Evolutionary conservation across 768 basidiomycete genomes (phyloP), one percentile per base, ranked within the genome.

Genomic region (Macrolepiota dolichaula): DNA sequence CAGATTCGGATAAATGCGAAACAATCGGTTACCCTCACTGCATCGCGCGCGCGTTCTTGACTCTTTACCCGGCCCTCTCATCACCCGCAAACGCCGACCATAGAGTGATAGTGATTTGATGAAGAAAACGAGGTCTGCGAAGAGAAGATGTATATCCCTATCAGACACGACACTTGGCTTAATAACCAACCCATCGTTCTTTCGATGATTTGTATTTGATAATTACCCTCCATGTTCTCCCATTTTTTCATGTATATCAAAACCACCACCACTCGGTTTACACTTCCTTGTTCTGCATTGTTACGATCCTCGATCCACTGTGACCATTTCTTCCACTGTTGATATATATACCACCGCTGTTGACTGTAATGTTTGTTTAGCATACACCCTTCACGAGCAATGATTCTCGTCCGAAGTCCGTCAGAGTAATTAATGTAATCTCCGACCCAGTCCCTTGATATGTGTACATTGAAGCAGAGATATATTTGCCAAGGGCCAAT

Each of bases 1-100:
- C 56, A 49, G 47, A 50, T 57, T 57, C 32, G 56, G 56, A 37
- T 57, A 13, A 57, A 22, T 19, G 17, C 19, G n/a, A 44, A 37
- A 32, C 29, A 24, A n/a, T 57, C 55, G 11, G 22, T 37, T 35
- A 25, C 17, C 44, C 29, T 7, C 29, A 32, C 15, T 32, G 17
- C 19, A n/a, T 19, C 42, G 36, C 44, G 32, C 5, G 13, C 27
- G 10, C 44, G 29, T 5, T 57, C 35, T 57, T 37, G 37, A n/a
- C 35, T 50, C 32, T 57, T 36, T 36, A 37, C 35, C 35, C 29
- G 55, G 19, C 17, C 13, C 22, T 29, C 25, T 42, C 15, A 54
- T 37, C 5, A 35, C 52, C 13, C 19, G 52, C 52, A 36, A 17
- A 32, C 29, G 51, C 13, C 17, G 0, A 36, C 17, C 29, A 32